Base-by-base conservation (phyloP, 192 early-diverging fungal species). In the Spinellus fusiger region DNA sequence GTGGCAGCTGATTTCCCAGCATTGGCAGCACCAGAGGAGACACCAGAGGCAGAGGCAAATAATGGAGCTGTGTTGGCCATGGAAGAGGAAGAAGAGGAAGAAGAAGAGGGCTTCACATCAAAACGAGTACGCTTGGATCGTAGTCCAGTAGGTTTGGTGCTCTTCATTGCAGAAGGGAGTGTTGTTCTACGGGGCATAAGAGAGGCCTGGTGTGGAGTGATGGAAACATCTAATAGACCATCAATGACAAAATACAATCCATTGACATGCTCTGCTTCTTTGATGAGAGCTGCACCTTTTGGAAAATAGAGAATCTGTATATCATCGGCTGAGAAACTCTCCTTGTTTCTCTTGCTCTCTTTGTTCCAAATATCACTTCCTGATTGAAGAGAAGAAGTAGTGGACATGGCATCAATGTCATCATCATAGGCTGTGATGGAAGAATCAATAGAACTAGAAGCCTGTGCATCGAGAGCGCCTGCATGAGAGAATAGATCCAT, bases 191-290 rank as follows among this genome's bases (percentile, higher is more conserved):
- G 9, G 15, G 26, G 22, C 49, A 46, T 3, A 61, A 20, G 10
- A 35, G 22, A 28, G 3, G 3, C 49, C 13, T 50, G 34, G 64
- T 62, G 15, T 71, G 47, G 69, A 5, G 68, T 61, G 48, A 88
- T 85, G 5, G 79, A 81, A 2, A 84, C 89, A 29, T 92, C 88
- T 20, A 99, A 64, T 13, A 84, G 70, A 22, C 97, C 97, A 68
- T 96, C 93, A 67, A 99, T 85, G 4, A 97, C 86, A 69, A 97
- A 91, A 63, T 88, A 98, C 26, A 99, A 63, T 3, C 97, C 97
- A 12, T 81, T 74, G 23, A 82, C 82, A 8, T 89, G 80, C 70
- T 94, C 87, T 2, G 94, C 92, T 75, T 95, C 91, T 47, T 86
- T 77, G 22, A 94, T 80, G 15, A 99, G 71, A 3, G 75, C 71